phyloP scores from a whole-genome alignment of 768 basidiomycete species.

The Tricholoma saponaceum region DNA sequence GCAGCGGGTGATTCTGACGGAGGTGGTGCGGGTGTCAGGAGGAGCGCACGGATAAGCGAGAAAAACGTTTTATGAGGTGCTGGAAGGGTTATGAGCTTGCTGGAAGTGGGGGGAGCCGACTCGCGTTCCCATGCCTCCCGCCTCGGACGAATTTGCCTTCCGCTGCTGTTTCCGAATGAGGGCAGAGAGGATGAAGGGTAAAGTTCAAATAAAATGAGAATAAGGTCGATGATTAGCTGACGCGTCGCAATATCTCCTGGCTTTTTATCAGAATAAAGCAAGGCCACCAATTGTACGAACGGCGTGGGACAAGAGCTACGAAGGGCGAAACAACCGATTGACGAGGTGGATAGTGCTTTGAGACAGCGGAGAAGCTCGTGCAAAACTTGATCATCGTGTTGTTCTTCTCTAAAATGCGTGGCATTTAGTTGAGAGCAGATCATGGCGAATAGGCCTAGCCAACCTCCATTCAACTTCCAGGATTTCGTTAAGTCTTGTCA shows the following conservation, averaged over 20 bases:
- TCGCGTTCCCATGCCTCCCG: constrained; percentile 60
- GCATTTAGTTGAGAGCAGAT: constrained; percentile 5
- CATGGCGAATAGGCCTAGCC: background rate
- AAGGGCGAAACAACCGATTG: constrained; percentile 85
- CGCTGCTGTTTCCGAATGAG: constrained; percentile 29
- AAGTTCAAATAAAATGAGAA: constrained; percentile 84
- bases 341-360: constrained; percentile 88
- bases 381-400: constrained; percentile 93
- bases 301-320: constrained; percentile 88
- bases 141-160: constrained; percentile 25
- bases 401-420: constrained; percentile 73
- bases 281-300: constrained; percentile 74
- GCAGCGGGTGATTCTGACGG: constrained; percentile 57
- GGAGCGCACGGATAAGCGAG: constrained; percentile 67
- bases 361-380: constrained; percentile 91
- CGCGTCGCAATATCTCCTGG: constrained; percentile 91
- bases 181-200: constrained; percentile 74
- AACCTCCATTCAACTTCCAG: constrained; percentile 97
- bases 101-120: constrained; percentile 31
- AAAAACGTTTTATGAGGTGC: constrained; percentile 69
- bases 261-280: constrained; percentile 97
- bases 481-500: constrained; percentile 85
- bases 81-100: constrained; percentile 62
- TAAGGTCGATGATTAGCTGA: constrained; percentile 85
- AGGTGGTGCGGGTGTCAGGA: constrained; percentile 70